Evolutionary conservation across 768 basidiomycete species (phyloP), one percentile per base, ranked within the genome.

Genomic region (Naganishia vishniacii): DNA sequence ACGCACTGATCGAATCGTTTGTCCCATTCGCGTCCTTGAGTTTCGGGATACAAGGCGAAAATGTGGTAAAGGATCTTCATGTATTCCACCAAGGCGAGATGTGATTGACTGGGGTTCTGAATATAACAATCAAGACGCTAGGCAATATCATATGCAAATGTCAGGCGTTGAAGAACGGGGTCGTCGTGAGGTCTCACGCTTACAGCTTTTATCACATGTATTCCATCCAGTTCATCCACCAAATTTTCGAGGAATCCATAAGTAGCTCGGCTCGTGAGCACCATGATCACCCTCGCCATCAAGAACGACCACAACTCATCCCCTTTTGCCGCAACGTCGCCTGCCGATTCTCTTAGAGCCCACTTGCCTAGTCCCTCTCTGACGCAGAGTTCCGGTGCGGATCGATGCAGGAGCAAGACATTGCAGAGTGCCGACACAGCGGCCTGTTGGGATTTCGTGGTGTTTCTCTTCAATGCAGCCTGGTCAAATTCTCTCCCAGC

Each of bases 61-160:
- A 94, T 74, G 74, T 94, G 92, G 77, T 89, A 92, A 2, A 83
- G 80, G 48, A 91, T 81, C 73, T 97, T 97, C 62, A 97, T 81
- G 26, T 91, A 73, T 75, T 97, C 92, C 3, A 83, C 82, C 79
- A 88, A 82, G 2, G 91, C 89, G 61, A 89, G 34, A 26, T 56
- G 23, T 20, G 32, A 4, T 1, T 3, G n/a, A 5, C 15, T 16
- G 12, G 53, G 37, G 16, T 25, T 2, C 13, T 26, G 34, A 37
- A 37, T 20, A 20, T 25, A 20, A 31, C 25, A 32, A 18, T 23
- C 13, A 13, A 41, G 26, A 12, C 31, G 32, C 53, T 56, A 5
- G 1, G 23, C 5, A 37, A 23, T 37, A 9, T 4, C 18, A 25
- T 25, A 20, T 40, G n/a, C 5, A 25, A 18, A 32, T 15, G 32